Conservation (phyloP, 2,329 filamentous ascomycete species). For the Arthrinium phaeospermum region DNA sequence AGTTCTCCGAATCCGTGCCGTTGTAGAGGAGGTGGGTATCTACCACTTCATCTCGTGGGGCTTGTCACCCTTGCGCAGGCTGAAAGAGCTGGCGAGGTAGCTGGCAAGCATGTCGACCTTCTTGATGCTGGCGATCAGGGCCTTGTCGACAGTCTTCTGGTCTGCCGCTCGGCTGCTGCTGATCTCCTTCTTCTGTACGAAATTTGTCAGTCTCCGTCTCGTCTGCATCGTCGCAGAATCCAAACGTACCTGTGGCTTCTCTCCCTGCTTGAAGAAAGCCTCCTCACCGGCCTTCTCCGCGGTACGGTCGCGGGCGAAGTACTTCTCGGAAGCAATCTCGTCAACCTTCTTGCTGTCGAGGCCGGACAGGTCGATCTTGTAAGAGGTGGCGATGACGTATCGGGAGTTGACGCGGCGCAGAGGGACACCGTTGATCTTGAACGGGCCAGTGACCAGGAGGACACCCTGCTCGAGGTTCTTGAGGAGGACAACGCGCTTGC, state of each 20-base stretch:
- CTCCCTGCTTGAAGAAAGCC: slow-evolving; percentile 99
- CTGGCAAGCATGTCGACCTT: slow-evolving; percentile 93
- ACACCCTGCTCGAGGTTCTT: slow-evolving; percentile 98
- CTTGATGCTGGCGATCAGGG: slow-evolving; percentile 94
- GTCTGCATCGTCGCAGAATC: slow-evolving; percentile 2
- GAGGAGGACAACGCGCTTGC: slow-evolving; percentile 99
- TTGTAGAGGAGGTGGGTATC: slow-evolving; percentile 41
- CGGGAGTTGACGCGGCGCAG: slow-evolving; percentile 92
- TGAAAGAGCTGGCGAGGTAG: slow-evolving; percentile 97
- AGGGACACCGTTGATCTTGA: slow-evolving; percentile 99
- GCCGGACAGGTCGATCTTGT: slow-evolving; percentile 82
- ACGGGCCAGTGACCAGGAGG: slow-evolving; percentile 97
- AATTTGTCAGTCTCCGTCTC: slow-evolving; percentile 42
- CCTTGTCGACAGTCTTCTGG: slow-evolving; percentile 99
- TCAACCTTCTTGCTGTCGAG: slow-evolving; percentile 91
- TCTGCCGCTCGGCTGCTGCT: slow-evolving; percentile 90
- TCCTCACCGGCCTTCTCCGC: slow-evolving; percentile 97
- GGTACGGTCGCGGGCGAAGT: slow-evolving; percentile 96
- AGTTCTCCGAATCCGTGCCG: slow-evolving; percentile 15
- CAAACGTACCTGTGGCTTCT: slow-evolving; percentile 88
- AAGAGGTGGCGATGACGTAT: slow-evolving; percentile 91
- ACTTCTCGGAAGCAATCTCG: slow-evolving; percentile 76
- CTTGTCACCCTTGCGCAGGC: slow-evolving; percentile 98
- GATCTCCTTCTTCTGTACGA: slow-evolving; percentile 90
- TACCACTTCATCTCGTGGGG: slow-evolving; percentile 99